Base-by-base conservation (phyloP, 805 yeast genomes). In the Blastobotrys muscicola region DNA sequence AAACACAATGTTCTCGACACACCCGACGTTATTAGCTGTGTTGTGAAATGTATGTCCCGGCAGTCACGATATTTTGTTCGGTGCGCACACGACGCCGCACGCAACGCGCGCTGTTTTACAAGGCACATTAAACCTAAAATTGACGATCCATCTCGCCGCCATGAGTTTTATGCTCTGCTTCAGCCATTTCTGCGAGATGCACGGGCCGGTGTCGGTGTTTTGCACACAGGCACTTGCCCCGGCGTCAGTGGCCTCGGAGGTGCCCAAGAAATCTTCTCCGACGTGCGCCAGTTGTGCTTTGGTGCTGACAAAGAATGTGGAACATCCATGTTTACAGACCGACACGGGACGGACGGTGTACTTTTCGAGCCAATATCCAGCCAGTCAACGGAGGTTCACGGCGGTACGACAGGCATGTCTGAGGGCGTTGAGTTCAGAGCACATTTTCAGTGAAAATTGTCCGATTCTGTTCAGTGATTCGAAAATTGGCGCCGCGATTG, bases 101-200 rank as follows among this genome's bases (percentile, higher is more conserved):
- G 26, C 26, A 20, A 20, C 26, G 26, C 26, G 26, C 26, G 26
- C 26, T 20, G 26, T 20, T 20, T 20, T 20, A 20, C 26, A 20
- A 20, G 26, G 26, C 26, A 20, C 26, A 20, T 20, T 20, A 20
- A 20, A 20, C 26, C 6, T 20, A 20, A 20, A 20, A 20, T 20
- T 20, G 26, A 20, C 26, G 26, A 20, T 20, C 26, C 26, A 20
- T 20, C 26, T 20, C 26, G 26, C 26, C 26, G 26, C 26, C 26
- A 20, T 31, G 33, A 32, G 10, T 12, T 11, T 29, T 16, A 20
- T 33, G 60, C 39, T 57, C 15, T 57, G 59, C 37, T 47, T 58
- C 30, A 50, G 54, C 29, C 62, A 58, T 39, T 58, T 58, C 42
- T 58, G 62, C 38, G 62, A 58, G 44, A 13, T 51, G 16, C 62